Base-by-base conservation (phyloP, 257 asterid species). In the Datura wrightii region DNA sequence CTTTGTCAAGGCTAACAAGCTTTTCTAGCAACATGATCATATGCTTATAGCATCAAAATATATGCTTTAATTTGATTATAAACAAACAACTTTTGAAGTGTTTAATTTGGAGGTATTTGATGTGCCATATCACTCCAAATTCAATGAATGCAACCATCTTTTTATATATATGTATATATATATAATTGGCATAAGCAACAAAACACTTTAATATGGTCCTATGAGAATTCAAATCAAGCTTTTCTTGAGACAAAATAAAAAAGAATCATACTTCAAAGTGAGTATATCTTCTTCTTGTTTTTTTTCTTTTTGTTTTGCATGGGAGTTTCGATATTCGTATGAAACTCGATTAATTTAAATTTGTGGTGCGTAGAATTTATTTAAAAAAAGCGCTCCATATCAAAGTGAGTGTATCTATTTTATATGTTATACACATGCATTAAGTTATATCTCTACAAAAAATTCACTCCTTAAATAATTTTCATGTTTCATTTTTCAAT, bases 51-150 rank as follows among this genome's bases (percentile, higher is more conserved):
- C 78, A 52, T 53, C 65, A 76, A 39, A 62, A 80, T 80, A 76
- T 84, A 79, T 86, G 70, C 83, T 87, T 88, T 83, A 86, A 83
- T 86, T 86, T 83, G 85, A 79, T 86, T 85, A 88, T 87, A 70
- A 81, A 71, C 62, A 86, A 85, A 85, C 86, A 86, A 87, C 46
- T 71, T 59, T 87, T 74, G 54, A 85, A 83, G 65, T 62, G 59
- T 74, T 10, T 72, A 34, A 14, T 87, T 90, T 88, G 86, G 89
- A 86, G 63, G 86, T 86, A 86, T 83, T 86, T 88, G 87, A 87
- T 85, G 86, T 83, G 82, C 44, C 50, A 66, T 83, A 81, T 67
- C 56, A 83, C 59, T 81, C 88, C 86, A 87, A 88, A 83, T 76
- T 76, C 62, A 78, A 76, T 86, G 82, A 81, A 87, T 85, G 83